These are phyloP conservation scores for Mortierella sp. DNA, from an alignment of 371 early-diverging fungal genomes.

Conservation along the genomic window DNA sequence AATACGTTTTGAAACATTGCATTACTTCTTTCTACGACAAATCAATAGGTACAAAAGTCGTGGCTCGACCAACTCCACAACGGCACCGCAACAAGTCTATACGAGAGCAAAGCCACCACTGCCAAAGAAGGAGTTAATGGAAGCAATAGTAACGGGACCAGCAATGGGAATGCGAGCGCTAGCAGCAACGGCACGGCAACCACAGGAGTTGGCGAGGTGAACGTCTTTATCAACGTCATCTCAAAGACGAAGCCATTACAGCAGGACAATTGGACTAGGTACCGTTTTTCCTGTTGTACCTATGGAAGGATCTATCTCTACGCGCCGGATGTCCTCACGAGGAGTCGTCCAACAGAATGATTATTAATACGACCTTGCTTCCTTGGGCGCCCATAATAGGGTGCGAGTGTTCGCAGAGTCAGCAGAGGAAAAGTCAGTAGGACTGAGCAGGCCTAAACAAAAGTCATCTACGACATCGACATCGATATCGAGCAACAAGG, in stretches of 20 bases:
- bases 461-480: conserved; percentile 28
- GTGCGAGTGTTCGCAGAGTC: conserved; percentile 35
- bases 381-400: conserved; percentile 1
- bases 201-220: conserved; percentile 41
- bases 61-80: conserved; percentile 50
- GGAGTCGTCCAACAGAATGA: not conserved
- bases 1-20: conserved; percentile 5
- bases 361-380: not conserved
- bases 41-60: conserved; percentile 36
- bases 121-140: not conserved
- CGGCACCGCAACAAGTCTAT: conserved; percentile 36
- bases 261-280: conserved; percentile 49
- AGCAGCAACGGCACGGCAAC: not conserved
- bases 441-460: not conserved
- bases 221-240: conserved; percentile 54
- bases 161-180: not conserved
- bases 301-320: not conserved
- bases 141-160: not conserved
- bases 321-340: not conserved
- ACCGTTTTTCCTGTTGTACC: not conserved
- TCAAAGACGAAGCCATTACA: conserved; percentile 35
- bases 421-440: not conserved
- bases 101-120: not conserved
- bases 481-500: conserved; percentile 28
- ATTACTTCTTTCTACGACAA: not conserved